Percentiles rank a stretch among this genome's conserved stretches.
phyloP scores from a whole-genome alignment of 805 yeast species.

The Teunomyces tritomae region DNA sequence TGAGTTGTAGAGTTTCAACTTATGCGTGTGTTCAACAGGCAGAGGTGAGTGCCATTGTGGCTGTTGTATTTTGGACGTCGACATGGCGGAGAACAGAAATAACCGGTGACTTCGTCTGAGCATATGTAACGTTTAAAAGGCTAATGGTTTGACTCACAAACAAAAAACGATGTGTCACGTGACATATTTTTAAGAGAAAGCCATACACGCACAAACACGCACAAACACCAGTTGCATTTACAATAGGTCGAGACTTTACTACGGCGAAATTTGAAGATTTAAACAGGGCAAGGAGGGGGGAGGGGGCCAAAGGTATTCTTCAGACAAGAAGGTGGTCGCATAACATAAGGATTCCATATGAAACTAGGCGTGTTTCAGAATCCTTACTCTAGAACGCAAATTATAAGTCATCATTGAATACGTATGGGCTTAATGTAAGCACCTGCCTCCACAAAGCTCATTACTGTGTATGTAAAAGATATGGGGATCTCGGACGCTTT shows the following conservation, averaged over 20 bases:
- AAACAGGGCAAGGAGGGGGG: too few relatives aligned
- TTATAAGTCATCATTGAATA: conserved; percentile 39
- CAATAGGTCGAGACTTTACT: too few relatives aligned
- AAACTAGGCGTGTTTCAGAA: conserved; percentile 47
- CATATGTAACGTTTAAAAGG: background rate
- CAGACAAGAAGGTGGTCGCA: conserved; percentile 41
- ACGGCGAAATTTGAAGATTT: too few relatives aligned
- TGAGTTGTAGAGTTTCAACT: conserved; percentile 73
- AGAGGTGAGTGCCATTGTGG: conserved; percentile 34
- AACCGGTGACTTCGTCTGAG: background rate
- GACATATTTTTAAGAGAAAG: background rate
- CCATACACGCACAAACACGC: background rate
- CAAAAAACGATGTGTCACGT: background rate
- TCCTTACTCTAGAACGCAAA: conserved; percentile 47
- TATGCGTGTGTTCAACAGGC: conserved; percentile 17
- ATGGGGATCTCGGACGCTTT: background rate
- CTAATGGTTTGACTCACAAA: background rate
- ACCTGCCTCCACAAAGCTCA: conserved; percentile 4
- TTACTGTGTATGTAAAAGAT: background rate
- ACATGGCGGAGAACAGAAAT: conserved; percentile 4
- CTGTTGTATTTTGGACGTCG: conserved; percentile 31
- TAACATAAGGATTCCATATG: conserved; percentile 30
- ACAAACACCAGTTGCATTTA: too few relatives aligned
- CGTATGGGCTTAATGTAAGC: conserved; percentile 4
- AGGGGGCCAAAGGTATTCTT: conserved; percentile 6